phyloP scores from a whole-genome alignment of 2,329 filamentous ascomycete genomes.

The Sarocladiaceae sp. region DNA sequence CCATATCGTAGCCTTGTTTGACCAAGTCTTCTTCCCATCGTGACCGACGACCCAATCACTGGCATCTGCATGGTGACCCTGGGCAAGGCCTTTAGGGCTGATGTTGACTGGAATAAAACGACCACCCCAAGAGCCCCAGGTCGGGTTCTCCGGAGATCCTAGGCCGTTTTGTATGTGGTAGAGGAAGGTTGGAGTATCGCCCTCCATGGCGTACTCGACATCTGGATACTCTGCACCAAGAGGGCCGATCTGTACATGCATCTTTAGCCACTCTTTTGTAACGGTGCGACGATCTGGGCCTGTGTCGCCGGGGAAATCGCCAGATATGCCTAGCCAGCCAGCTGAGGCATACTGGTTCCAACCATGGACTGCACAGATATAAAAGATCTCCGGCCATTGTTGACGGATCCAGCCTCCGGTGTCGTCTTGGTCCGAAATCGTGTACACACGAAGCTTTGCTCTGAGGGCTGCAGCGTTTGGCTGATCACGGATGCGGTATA shows the following conservation, averaged over 20 bases:
- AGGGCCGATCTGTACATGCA: slow-evolving; percentile 44
- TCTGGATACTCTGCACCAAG: slow-evolving; percentile 39
- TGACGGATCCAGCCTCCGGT: slow-evolving; percentile 51
- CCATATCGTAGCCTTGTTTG: slow-evolving; percentile 31
- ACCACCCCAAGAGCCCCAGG: slow-evolving; percentile 45
- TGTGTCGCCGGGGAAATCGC: slow-evolving; percentile 19
- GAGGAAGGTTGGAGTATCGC: slow-evolving; percentile 44
- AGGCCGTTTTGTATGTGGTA: slow-evolving; percentile 29
- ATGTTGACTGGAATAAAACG: slow-evolving; percentile 30
- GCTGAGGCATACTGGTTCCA: slow-evolving; percentile 52
- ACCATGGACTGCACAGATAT: slow-evolving; percentile 51
- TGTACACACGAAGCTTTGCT: slow-evolving; percentile 43
- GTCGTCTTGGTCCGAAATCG: slow-evolving; percentile 58
- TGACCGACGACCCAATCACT: slow-evolving; percentile 17
- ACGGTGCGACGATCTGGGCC: slow-evolving; percentile 41
- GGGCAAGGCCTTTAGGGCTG: slow-evolving; percentile 13
- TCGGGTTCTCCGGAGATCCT: slow-evolving; percentile 36
- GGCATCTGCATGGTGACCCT: slow-evolving; percentile 22
- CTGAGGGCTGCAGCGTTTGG: slow-evolving; percentile 27
- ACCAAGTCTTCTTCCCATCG: not conserved
- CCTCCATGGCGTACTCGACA: slow-evolving; percentile 45
- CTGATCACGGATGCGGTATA: slow-evolving; percentile 28
- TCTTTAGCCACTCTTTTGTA: slow-evolving; percentile 43
- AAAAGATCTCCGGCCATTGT: slow-evolving; percentile 50
- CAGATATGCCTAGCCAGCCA: slow-evolving; percentile 52